Percentiles rank a stretch among this genome's conserved stretches.
Evolutionary conservation across 2,329 filamentous ascomycete species (phyloP).

Genomic region (Pyrenophora graminea): DNA sequence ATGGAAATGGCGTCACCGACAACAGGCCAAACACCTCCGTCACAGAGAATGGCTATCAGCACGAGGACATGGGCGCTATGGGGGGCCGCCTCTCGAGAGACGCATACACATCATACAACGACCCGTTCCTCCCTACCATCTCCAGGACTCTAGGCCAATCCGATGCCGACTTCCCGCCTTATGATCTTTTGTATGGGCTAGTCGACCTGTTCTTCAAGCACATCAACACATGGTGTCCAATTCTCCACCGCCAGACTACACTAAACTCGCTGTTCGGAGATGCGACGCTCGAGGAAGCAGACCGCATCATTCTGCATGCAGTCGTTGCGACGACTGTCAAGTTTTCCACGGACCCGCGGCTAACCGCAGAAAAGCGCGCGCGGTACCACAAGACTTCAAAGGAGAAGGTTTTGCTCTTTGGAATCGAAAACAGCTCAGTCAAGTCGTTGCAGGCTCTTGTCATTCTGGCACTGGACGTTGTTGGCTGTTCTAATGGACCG

Average conservation of each 20-base stretch:
- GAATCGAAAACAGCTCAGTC: conserved; percentile 86
- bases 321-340: conserved; percentile 87
- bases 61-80: conserved; percentile 32
- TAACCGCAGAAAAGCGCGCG: conserved; percentile 72
- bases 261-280: conserved; percentile 79
- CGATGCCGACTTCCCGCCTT: conserved; percentile 59
- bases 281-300: conserved; percentile 73
- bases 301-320: conserved; percentile 80
- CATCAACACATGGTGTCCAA: conserved; percentile 75
- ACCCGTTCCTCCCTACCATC: conserved; percentile 38
- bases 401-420: conserved; percentile 83
- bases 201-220: conserved; percentile 68
- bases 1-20: conserved; percentile 47
- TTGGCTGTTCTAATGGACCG: conserved; percentile 85
- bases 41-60: conserved; percentile 36
- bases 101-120: conserved; percentile 35
- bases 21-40: conserved; percentile 28
- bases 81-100: conserved; percentile 35
- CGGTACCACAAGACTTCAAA: conserved; percentile 82
- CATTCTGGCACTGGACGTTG: conserved; percentile 81
- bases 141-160: conserved; percentile 31
- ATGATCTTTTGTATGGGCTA: conserved; percentile 63
- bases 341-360: conserved; percentile 75
- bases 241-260: conserved; percentile 82
- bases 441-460: conserved; percentile 86